Evolutionary conservation across 2,329 filamentous ascomycete species (phyloP).

Genomic region (Chaetomiaceae sp.): DNA sequence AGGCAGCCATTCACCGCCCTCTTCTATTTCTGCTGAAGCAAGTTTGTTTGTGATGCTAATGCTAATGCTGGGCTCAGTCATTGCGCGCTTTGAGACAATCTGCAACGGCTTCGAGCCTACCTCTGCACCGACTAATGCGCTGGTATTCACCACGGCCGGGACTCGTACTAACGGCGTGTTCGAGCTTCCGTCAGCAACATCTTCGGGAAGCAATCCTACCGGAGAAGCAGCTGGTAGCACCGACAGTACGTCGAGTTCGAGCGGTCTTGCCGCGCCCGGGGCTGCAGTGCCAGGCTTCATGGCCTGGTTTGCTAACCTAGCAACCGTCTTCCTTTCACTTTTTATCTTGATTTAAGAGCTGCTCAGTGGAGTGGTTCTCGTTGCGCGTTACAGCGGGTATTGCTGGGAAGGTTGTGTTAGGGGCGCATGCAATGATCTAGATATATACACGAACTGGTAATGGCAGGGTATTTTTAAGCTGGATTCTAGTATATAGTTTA

Average conservation of each 20-base stretch:
- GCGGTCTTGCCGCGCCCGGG: constrained; percentile 7
- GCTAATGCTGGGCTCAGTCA: constrained; percentile 1
- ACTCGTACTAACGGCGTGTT: not conserved
- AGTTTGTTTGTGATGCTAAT: not conserved
- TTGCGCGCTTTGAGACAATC: constrained; percentile 16
- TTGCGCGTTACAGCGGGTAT: not conserved
- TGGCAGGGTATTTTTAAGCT: not conserved
- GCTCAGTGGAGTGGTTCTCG: not conserved
- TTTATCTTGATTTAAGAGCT: constrained; percentile 15
- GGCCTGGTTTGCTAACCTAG: constrained; percentile 17
- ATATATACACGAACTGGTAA: not conserved
- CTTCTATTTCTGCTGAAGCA: not conserved
- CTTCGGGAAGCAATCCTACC: not conserved
- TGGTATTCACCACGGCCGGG: constrained; percentile 3
- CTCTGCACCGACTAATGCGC: not conserved
- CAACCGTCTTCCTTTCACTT: constrained; percentile 17
- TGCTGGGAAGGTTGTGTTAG: not conserved
- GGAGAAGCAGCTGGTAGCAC: not conserved
- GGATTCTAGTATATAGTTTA: constrained; percentile 1
- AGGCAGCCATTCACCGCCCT: not conserved
- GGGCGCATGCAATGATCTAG: not conserved
- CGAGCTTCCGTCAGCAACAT: not conserved
- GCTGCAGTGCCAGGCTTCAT: constrained; percentile 7
- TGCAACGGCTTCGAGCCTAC: constrained; percentile 16
- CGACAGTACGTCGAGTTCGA: constrained; percentile 1